Percentiles rank a stretch among this genome's conserved stretches.
phyloP scores from a whole-genome alignment of 805 yeast genomes.

The Candida piceae region DNA sequence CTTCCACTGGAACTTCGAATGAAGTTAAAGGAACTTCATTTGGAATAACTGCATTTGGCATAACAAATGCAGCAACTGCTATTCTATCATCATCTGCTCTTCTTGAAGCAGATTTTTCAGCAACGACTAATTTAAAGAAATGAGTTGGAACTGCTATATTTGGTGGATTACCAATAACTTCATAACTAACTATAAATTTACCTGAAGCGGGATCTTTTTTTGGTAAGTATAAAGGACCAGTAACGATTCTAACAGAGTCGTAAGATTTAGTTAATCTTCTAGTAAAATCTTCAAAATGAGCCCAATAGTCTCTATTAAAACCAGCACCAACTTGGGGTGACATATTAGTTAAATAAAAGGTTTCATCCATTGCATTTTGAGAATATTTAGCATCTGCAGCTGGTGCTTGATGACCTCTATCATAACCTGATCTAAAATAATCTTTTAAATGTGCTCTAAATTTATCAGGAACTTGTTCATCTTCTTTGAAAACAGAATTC shows the following conservation, averaged over 20 bases:
- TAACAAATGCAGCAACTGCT: conserved; percentile 86
- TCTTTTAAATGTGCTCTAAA: conserved; percentile 78
- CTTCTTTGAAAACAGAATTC: conserved; percentile 81
- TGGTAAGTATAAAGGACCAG: conserved; percentile 92
- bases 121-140: conserved; percentile 86
- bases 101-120: conserved; percentile 50
- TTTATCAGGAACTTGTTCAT: conserved; percentile 67
- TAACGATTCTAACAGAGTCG: conserved; percentile 74
- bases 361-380: conserved; percentile 92
- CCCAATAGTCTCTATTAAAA: conserved; percentile 97
- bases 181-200: conserved; percentile 78
- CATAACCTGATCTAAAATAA: conserved; percentile 92
- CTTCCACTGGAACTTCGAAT: conserved; percentile 86
- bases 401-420: conserved; percentile 96
- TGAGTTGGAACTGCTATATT: conserved; percentile 96
- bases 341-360: conserved; percentile 84
- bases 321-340: conserved; percentile 98
- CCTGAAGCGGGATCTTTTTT: conserved; percentile 68
- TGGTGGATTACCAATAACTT: conserved; percentile 95
- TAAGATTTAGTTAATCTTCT: conserved; percentile 71
- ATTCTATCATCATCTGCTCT: conserved; percentile 37
- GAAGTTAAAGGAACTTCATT: conserved; percentile 65
- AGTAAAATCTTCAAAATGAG: conserved; percentile 87
- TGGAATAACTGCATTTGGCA: conserved; percentile 80
- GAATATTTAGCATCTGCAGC: conserved; percentile 94